Base-by-base conservation (phyloP, 192 early-diverging fungal species). In the Linnemannia exigua region DNA sequence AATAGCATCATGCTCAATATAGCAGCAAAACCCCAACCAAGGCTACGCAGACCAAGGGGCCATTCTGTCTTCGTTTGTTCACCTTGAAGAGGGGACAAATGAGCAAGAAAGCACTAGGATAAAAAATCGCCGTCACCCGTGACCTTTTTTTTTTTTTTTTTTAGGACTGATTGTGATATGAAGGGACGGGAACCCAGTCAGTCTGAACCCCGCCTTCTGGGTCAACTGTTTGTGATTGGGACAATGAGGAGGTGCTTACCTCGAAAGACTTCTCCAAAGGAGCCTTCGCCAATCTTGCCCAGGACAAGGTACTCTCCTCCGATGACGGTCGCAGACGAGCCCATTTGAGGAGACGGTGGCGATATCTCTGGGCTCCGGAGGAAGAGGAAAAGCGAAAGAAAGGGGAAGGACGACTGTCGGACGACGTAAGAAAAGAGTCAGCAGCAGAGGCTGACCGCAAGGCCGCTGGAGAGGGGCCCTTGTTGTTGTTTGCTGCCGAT, bases 241-340 rank as follows among this genome's bases (percentile, higher is more conserved):
- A 25, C 28, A 31, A 14, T 63, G 28, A 63, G 31, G 3, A 58
- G 3, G 58, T 31, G 58, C 28, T 54, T 90, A 93, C 92, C 92
- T 90, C 88, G 81, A 88, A 91, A 93, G 44, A 93, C 92, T 75
- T 93, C 92, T 19, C 92, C 92, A 83, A 91, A 93, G 1, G 91
- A 93, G 4, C 92, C 92, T 85, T 93, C 92, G 38, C 92, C 92
- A 81, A 93, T 91, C 82, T 90, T 90, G 47, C 88, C 90, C 72
- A 89, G 72, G 47, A 90, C 90, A 46, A 88, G 72, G 88, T 90
- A 93, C 80, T 90, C 84, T 73, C 87, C 90, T 77, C 89, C 89
- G 52, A 91, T 87, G 68, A 91, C 72, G 58, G 87, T 89, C 70
- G 74, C 74, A 28, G 83, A 79, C 67, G 83, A 85, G 83, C 83